phyloP scores from a whole-genome alignment of 768 basidiomycete genomes.

The Suillus bovinus region DNA sequence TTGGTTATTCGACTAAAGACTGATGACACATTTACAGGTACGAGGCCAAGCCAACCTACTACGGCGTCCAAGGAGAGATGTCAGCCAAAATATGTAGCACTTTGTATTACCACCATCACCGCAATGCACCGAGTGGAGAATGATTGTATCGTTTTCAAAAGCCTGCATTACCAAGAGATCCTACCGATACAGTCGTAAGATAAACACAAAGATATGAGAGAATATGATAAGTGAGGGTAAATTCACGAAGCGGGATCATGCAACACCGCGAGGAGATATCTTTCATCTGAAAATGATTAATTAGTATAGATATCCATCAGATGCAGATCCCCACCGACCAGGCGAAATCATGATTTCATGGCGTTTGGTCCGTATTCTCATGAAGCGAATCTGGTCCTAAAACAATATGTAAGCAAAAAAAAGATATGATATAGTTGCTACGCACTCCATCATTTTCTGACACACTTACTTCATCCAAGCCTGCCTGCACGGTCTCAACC shows the following conservation, averaged over 20 bases:
- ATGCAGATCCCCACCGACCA: constrained; percentile 48
- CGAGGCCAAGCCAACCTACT: constrained; percentile 12
- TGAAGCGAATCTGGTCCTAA: constrained; percentile 84
- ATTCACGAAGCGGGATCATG: constrained; percentile 65
- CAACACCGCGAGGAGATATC: constrained; percentile 80
- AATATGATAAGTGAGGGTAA: background rate
- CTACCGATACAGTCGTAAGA: constrained; percentile 1
- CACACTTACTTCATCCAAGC: constrained; percentile 73
- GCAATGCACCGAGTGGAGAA: background rate
- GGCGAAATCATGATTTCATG: constrained; percentile 96
- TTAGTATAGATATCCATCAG: background rate
- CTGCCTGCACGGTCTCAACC: constrained; percentile 75
- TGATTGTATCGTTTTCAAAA: background rate
- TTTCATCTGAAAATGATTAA: constrained; percentile 53
- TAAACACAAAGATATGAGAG: constrained; percentile 1
- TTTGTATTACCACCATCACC: background rate
- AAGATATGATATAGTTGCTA: constrained; percentile 15
- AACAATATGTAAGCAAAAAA: background rate
- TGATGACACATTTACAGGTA: constrained; percentile 19
- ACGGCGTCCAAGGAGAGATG: background rate
- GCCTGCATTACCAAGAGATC: constrained; percentile 1
- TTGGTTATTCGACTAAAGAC: background rate
- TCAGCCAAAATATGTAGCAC: background rate
- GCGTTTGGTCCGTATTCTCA: constrained; percentile 87
- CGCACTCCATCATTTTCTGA: constrained; percentile 61